Evolutionary conservation across 2,329 filamentous ascomycete species (phyloP), one percentile per base, ranked within the genome.

Genomic region (Didymosphaeria variabile): DNA sequence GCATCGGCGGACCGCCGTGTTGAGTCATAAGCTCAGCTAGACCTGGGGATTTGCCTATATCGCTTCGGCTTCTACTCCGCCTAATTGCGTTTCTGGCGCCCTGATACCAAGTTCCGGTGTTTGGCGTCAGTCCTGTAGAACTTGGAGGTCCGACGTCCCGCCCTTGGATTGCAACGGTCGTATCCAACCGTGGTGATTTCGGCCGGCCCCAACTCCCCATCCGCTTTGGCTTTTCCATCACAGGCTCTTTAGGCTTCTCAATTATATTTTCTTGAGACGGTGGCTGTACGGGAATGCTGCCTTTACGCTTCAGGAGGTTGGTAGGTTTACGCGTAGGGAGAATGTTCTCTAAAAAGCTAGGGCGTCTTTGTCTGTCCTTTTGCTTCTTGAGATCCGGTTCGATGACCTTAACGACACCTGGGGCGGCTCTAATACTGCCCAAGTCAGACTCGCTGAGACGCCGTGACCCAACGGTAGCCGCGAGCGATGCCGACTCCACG

Each of bases 391-490:
- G 60, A 40, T 74, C 83, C 79, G 69, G 81, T 84, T 65, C 89
- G 81, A 86, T 46, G 87, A 79, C 73, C 70, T 90, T 91, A 44
- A 91, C 76, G 42, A 91, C 83, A 60, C 77, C 78, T 36, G 84
- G 88, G 26, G 88, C 87, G 57, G 85, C 85, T 9, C 82, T 83
- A 46, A 90, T 79, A 19, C 84, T 87, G 40, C 90, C 88, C 31
- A 88, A 78, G 59, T 91, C 88, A 5, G 89, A 87, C 52, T 90
- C 81, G 73, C 89, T 79, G 12, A 75, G 90, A 59, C 86, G 85
- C 45, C 89, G 85, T 1, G 90, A 92, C 17, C 90, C 90, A 83
- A 90, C 88, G 0, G 90, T 92, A 19, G 90, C 90, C 15, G 88
- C 85, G 50, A 85, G 80, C 15, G 86, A 87, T 47, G 82, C 79